Base-by-base conservation (phyloP, 2,329 filamentous ascomycete genomes). In the Daldinia sp. region DNA sequence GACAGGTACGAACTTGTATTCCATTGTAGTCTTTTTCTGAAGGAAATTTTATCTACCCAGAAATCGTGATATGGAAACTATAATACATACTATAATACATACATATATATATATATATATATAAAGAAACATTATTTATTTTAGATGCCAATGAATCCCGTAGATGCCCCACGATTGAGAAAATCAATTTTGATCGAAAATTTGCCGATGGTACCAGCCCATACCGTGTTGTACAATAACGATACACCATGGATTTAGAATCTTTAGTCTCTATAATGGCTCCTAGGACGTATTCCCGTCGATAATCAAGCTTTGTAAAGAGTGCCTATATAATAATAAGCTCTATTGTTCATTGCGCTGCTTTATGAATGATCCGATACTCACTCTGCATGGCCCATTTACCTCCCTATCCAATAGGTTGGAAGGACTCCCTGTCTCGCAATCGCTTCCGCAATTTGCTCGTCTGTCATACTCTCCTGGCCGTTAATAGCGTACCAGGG, bases 391-490 rank as follows among this genome's bases (percentile, higher is more conserved):
- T 29, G 4, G 25, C 15, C 37, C 4, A 29, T 58, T 58, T 15
- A 68, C 48, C 63, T 67, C 23, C 73, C 73, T 23, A 74, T 70
- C 72, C 73, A 75, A 23, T 74, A 75, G 4, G 67, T 65, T 7
- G 69, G 64, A 6, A 68, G 58, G 1, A 71, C 37, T 8, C 63
- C 66, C 62, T 74, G 72, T 5, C 68, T 59, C 3, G 58, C 23
- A 21, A 75, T 71, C 1, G 70, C 69, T 66, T 74, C 68, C n/a
- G 70, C 72, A 25, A 75, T 66, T 58, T 74, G 72, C 17, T 61
- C 61, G 25, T 75, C 72, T 11, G 66, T 71, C 72, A 75, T 74
- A 61, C 57, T 67, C 60, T 74, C 72, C 67, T 75, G 73, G 2
- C 69, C 69, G 19, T 73, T 72, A 21, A 74, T 66, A 3, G 72